A percentile compares a stretch with the other conserved stretches of the same genome.
Conservation (phyloP, 1,139 yeast species). For the Candida sp. region DNA sequence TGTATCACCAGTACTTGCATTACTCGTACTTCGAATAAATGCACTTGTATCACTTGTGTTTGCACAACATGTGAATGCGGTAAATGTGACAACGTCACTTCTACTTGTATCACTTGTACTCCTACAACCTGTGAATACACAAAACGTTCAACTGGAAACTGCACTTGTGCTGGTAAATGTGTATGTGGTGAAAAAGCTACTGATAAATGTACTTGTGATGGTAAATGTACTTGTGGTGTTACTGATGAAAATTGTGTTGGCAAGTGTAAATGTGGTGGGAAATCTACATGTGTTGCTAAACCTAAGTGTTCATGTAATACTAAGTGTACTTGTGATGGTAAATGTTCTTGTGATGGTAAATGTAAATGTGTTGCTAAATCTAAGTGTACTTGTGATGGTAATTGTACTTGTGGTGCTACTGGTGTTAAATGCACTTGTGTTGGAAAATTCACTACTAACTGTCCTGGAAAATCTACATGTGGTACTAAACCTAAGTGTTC, state of each 20-base stretch:
- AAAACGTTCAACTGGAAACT: not conserved
- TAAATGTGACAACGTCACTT: not conserved
- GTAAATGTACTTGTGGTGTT: no score
- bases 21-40: not conserved
- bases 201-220: not conserved
- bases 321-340: no score
- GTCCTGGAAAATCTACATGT: no score
- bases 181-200: not conserved
- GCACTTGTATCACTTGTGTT: not conserved
- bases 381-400: no score
- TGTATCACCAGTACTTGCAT: not conserved
- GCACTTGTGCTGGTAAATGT: not conserved
- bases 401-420: no score
- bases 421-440: not conserved
- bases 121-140: not conserved
- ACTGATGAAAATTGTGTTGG: no score
- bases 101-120: not conserved
- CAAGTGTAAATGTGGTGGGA: no score
- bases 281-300: not conserved
- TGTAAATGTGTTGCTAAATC: not conserved
- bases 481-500: no score
- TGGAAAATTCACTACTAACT: no score
- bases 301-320: no score
- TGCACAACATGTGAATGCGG: not conserved
- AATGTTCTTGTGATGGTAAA: no score